Base-by-base conservation (phyloP, 805 yeast species). In the Gaillardinia entomophila region DNA sequence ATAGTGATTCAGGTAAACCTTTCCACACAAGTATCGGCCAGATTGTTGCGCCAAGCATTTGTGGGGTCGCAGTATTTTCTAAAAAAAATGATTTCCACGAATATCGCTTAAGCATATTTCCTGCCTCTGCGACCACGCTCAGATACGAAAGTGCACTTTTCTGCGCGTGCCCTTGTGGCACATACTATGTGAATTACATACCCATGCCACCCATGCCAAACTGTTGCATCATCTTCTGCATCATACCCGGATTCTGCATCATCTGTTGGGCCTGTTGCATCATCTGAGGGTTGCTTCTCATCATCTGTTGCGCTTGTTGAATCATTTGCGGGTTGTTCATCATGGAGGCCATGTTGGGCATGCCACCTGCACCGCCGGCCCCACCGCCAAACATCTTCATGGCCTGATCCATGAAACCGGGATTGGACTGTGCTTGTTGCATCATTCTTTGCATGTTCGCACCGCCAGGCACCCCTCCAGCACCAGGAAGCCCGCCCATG, bases 201-300 rank as follows among this genome's bases (percentile, higher is more conserved):
- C 86, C 86, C 45, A 38, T 41, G 22, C 83, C 84, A 30, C n/a
- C n/a, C n/a, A n/a, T n/a, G n/a, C 86, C 86, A 63, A 83, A 74
- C 75, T 79, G 82, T 37, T 68, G 67, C 78, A 77, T 77, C 75
- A 82, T 71, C 36, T 54, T 57, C 47, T 78, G 77, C 87, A 81
- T 80, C 76, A 82, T 68, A 10, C 80, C 76, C 20, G 90, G 89
- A 46, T 62, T 57, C 39, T 60, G 63, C 71, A 66, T 65, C 69
- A 65, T 62, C 33, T 52, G 54, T 32, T 52, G 57, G 10, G 70
- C 72, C 42, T 66, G 72, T 42, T 64, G 70, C 43, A 62, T 63
- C 66, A 66, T 63, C 27, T 49, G 53, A 3, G 71, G 71, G 49
- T 81, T 81, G 42, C 75, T 38, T 43, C 42, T 76, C 67, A 77